Evolutionary conservation across 148 eudicot species (phyloP).

Genomic region (Vaccinium darrowii): DNA sequence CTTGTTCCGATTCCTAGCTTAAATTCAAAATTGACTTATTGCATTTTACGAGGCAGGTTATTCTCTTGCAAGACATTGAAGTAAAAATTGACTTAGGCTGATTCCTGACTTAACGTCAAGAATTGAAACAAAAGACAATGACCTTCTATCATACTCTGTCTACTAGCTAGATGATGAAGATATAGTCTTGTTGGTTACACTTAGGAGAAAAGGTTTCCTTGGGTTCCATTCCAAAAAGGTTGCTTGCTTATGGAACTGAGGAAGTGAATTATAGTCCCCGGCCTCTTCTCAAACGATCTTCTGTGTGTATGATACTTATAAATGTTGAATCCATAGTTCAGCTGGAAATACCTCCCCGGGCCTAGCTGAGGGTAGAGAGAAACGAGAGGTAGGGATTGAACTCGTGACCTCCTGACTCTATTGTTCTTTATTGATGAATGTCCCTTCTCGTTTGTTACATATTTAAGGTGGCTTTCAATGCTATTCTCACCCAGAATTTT

Average conservation of each 20-base stretch:
- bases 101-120: no score
- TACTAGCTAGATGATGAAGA: neutral
- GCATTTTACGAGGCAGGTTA: no score
- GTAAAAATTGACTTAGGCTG: no score
- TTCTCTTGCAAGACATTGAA: no score
- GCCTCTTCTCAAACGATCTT: neutral
- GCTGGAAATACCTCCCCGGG: neutral
- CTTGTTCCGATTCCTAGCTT: no score
- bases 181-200: neutral
- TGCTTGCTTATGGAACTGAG: neutral
- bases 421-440: neutral
- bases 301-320: neutral
- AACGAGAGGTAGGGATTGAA: neutral
- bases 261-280: neutral
- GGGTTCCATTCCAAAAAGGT: constrained; percentile 8
- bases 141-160: neutral
- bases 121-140: no score
- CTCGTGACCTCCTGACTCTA: neutral
- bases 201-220: neutral
- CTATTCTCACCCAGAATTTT: neutral
- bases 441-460: constrained; percentile 1
- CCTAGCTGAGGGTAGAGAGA: neutral
- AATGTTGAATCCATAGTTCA: neutral
- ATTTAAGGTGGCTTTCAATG: neutral
- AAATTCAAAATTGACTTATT: no score